phyloP scores from a whole-genome alignment of 2,329 filamentous ascomycete genomes.

The Colletotrichum sansevieriae region DNA sequence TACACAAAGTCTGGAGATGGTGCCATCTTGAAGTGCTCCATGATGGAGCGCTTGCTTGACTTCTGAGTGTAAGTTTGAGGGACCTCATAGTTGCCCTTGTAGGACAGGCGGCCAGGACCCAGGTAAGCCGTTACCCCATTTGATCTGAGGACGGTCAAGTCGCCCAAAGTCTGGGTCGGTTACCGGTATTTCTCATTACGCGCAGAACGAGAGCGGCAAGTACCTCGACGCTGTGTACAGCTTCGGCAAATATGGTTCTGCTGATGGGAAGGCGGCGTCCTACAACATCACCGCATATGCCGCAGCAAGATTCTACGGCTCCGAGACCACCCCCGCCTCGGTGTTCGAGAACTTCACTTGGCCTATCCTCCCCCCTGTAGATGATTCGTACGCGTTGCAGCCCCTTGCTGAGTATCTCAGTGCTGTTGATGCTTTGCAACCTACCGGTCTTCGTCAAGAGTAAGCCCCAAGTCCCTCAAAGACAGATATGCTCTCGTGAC shows the following conservation, averaged over 20 bases:
- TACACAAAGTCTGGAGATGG: no score
- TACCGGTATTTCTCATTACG: slow-evolving; percentile 39
- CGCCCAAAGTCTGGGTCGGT: slow-evolving; percentile 32
- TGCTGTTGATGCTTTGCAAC: slow-evolving; percentile 39
- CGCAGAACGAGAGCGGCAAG: slow-evolving; percentile 22
- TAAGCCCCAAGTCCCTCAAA: neutral
- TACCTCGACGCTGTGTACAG: slow-evolving; percentile 43
- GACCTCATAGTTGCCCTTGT: no score
- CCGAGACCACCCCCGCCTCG: slow-evolving; percentile 20
- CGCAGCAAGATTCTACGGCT: slow-evolving; percentile 41
- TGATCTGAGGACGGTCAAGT: slow-evolving; percentile 44
- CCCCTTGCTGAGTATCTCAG: slow-evolving; percentile 37
- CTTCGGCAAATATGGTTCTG: slow-evolving; percentile 41
- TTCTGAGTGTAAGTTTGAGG: no score
- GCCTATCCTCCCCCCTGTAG: slow-evolving; percentile 35
- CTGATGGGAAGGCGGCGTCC: slow-evolving; percentile 38
- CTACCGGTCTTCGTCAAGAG: slow-evolving; percentile 41
- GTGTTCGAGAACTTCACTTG: slow-evolving; percentile 42
- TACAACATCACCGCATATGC: slow-evolving; percentile 40
- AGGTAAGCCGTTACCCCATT: slow-evolving; percentile 47
- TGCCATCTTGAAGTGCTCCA: no score
- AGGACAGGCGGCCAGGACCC: no score
- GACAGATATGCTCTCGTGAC: neutral
- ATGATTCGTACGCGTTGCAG: slow-evolving; percentile 35
- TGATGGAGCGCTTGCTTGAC: no score